These are phyloP conservation scores for Phytophthora meadii DNA, from an alignment of 352 stramenopile genomes.

Conservation along the genomic window DNA sequence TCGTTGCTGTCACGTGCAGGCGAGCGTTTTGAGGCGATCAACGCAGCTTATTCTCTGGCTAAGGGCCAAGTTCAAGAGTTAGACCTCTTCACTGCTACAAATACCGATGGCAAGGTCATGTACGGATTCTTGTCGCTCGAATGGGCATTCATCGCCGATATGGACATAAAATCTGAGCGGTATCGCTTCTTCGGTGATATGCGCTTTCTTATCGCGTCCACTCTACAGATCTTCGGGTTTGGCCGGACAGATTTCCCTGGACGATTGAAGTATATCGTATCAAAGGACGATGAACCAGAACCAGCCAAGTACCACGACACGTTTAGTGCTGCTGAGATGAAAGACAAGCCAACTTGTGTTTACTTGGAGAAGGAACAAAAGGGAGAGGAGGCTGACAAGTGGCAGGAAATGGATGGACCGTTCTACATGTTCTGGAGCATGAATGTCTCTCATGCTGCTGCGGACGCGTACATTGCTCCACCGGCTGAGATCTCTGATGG, in stretches of 20 bases:
- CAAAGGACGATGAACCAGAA: slow-evolving; percentile 33
- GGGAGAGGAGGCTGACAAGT: slow-evolving; percentile 24
- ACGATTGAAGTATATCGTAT: slow-evolving; percentile 47
- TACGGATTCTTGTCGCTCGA: slow-evolving; percentile 87
- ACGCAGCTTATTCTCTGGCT: slow-evolving; percentile 67
- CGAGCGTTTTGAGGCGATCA: slow-evolving; percentile 59
- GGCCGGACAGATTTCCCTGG: slow-evolving; percentile 45
- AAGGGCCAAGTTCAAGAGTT: slow-evolving; percentile 72
- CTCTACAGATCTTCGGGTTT: slow-evolving; percentile 53
- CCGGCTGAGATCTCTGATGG: slow-evolving; percentile 57
- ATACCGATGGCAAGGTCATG: slow-evolving; percentile 56
- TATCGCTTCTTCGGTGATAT: slow-evolving; percentile 62
- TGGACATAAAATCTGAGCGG: slow-evolving; percentile 78
- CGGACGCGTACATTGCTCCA: slow-evolving; percentile 56
- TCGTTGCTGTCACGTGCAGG: slow-evolving; percentile 58
- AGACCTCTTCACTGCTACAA: slow-evolving; percentile 64
- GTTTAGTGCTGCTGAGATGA: slow-evolving; percentile 12
- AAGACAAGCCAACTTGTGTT: slow-evolving; percentile 28
- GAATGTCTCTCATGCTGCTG: slow-evolving; percentile 59
- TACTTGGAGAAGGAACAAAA: slow-evolving; percentile 31
- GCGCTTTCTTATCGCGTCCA: slow-evolving; percentile 58
- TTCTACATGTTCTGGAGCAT: slow-evolving; percentile 75
- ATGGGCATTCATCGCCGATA: slow-evolving; percentile 84
- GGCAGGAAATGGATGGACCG: slow-evolving; percentile 49
- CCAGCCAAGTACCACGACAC: slow-evolving; percentile 49